Evolutionary conservation across 2,329 filamentous ascomycete species (phyloP).

Genomic region (Ophiobolus disseminans): DNA sequence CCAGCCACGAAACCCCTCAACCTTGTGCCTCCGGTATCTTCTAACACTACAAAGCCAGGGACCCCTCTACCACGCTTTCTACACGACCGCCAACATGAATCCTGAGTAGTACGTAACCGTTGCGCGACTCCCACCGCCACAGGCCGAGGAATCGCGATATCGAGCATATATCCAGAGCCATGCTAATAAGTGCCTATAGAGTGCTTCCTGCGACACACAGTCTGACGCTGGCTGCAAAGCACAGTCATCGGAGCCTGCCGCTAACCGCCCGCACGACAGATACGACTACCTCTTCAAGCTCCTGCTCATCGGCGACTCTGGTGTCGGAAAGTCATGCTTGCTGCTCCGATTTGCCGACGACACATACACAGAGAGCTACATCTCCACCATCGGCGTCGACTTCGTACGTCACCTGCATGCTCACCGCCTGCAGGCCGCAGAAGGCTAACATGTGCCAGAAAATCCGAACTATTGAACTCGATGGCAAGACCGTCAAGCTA

Average conservation of each 20-base stretch:
- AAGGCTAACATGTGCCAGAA: slow-evolving; percentile 67
- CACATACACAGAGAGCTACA: slow-evolving; percentile 99
- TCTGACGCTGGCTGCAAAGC: slow-evolving; percentile 5
- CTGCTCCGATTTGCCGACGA: slow-evolving; percentile 88
- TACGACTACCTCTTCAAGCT: slow-evolving; percentile 99
- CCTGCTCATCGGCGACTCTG: slow-evolving; percentile 99
- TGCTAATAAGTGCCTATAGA: slow-evolving; percentile 39
- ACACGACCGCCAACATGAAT: slow-evolving; percentile 72
- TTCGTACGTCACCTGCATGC: slow-evolving; percentile 60
- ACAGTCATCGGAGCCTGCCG: slow-evolving; percentile 14
- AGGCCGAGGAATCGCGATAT: slow-evolving; percentile 17
- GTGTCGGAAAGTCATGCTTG: slow-evolving; percentile 99
- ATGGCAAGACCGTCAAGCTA: slow-evolving; percentile 99
- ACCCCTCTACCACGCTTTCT: slow-evolving; percentile 12
- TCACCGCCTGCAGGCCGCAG: slow-evolving; percentile 41
- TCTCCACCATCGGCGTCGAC: slow-evolving; percentile 99
- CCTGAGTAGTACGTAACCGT: slow-evolving; percentile 80
- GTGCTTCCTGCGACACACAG: slow-evolving; percentile 15
- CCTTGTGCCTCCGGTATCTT: slow-evolving; percentile 16
- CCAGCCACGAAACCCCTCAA: slow-evolving; percentile 32
- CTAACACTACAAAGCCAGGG: slow-evolving; percentile 18
- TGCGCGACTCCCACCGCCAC: slow-evolving; percentile 41
- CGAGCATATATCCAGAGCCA: slow-evolving; percentile 11
- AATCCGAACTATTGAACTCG: slow-evolving; percentile 99
- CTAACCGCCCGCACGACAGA: slow-evolving; percentile 62